Percentiles rank a stretch among this genome's conserved stretches.
Evolutionary conservation across 1,284 basidiomycete species (phyloP).

Genomic region (Rhizoctonia solani): DNA sequence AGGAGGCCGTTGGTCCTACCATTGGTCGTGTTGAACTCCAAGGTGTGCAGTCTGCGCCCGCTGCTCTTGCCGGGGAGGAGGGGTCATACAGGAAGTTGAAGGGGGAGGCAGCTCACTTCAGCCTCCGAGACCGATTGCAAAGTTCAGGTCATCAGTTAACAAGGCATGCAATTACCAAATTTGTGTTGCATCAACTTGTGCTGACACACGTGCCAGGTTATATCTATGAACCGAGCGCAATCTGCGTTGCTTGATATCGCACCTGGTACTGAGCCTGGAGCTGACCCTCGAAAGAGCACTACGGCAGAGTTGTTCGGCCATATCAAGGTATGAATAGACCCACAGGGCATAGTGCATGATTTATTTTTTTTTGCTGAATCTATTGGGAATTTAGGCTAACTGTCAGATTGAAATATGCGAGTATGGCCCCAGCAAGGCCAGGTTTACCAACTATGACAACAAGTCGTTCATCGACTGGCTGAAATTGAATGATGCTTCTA

Average conservation of each 20-base stretch:
- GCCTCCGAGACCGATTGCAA: constrained; percentile 4
- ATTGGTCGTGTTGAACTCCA: constrained; percentile 1
- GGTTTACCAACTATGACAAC: constrained; percentile 59
- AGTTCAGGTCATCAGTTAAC: constrained; percentile 16
- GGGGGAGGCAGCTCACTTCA: background rate
- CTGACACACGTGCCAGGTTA: constrained; percentile 13
- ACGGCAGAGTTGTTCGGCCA: constrained; percentile 37
- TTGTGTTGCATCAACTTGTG: too few relatives aligned
- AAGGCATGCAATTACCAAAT: background rate
- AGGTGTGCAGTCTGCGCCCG: background rate
- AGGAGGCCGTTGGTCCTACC: constrained; percentile 27
- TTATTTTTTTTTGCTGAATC: background rate
- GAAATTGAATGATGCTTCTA: constrained; percentile 48
- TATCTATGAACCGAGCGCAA: constrained; percentile 15
- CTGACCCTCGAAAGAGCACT: constrained; percentile 34
- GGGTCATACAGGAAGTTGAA: background rate
- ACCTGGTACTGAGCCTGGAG: constrained; percentile 38
- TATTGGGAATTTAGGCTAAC: constrained; percentile 47
- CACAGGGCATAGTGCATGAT: background rate
- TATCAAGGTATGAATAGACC: constrained; percentile 14
- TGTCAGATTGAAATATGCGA: constrained; percentile 66
- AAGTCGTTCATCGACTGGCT: constrained; percentile 58
- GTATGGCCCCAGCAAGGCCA: constrained; percentile 60
- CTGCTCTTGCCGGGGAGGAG: background rate
- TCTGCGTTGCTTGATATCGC: constrained; percentile 17